Evolutionary conservation across 2,329 filamentous ascomycete species (phyloP).

Genomic region (Xenoacremonium recifei): DNA sequence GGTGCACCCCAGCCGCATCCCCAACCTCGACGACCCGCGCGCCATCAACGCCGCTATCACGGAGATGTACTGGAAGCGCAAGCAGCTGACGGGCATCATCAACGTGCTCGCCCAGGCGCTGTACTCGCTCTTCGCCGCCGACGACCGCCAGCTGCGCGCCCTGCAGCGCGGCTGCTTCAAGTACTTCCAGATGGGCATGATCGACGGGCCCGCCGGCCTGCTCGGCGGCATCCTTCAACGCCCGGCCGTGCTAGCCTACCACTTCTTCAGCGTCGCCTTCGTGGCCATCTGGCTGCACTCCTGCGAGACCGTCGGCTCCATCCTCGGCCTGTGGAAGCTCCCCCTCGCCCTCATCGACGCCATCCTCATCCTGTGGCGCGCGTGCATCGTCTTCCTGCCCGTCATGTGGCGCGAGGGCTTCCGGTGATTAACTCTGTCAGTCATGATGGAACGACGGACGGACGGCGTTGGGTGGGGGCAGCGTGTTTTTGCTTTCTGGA

Average conservation of each 20-base stretch:
- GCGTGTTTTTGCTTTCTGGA: too few species aligned
- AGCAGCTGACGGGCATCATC: constrained; percentile 80
- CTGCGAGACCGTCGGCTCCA: constrained; percentile 35
- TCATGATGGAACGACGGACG: too few species aligned
- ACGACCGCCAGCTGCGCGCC: constrained; percentile 72
- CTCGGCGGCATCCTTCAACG: constrained; percentile 78
- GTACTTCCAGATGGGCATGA: constrained; percentile 79
- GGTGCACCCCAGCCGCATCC: constrained; percentile 67
- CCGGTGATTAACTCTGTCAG: constrained; percentile 20
- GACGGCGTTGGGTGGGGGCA: too few species aligned
- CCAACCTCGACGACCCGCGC: constrained; percentile 64
- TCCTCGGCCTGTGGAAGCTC: constrained; percentile 39
- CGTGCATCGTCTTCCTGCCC: constrained; percentile 78
- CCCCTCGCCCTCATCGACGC: constrained; percentile 66
- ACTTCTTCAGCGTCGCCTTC: constrained; percentile 94
- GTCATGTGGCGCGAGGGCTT: constrained; percentile 69
- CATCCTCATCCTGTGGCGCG: constrained; percentile 73
- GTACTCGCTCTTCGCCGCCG: constrained; percentile 86
- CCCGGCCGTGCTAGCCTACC: constrained; percentile 77
- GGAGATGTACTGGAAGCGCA: constrained; percentile 83
- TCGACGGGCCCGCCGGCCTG: constrained; percentile 77
- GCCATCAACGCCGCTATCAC: constrained; percentile 68
- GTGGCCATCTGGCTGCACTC: constrained; percentile 72
- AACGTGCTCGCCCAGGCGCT: constrained; percentile 97
- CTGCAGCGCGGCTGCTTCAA: constrained; percentile 88